phyloP scores from a whole-genome alignment of 2,329 filamentous ascomycete species.

The Colletotrichum limetticola region DNA sequence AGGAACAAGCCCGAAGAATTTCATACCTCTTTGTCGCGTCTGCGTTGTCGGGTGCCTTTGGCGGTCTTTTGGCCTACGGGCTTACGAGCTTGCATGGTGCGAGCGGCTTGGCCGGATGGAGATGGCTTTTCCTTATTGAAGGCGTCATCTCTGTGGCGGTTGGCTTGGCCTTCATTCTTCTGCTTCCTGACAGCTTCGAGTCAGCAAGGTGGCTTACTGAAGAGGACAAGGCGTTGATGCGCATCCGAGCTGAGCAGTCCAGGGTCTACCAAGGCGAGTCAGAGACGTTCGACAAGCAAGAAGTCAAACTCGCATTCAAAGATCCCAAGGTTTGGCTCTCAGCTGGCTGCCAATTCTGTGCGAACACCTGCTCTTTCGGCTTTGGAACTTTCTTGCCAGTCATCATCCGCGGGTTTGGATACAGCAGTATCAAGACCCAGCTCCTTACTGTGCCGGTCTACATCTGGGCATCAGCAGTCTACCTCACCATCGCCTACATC shows the following conservation, averaged over 20 bases:
- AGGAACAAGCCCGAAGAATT: conserved; percentile 43
- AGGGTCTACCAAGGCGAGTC: conserved; percentile 57
- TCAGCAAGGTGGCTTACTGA: conserved; percentile 59
- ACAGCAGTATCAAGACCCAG: conserved; percentile 59
- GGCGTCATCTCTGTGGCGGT: conserved; percentile 56
- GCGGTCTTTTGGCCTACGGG: conserved; percentile 58
- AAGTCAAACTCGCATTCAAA: conserved; percentile 57
- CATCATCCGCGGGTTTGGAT: conserved; percentile 64
- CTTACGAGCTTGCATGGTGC: conserved; percentile 46
- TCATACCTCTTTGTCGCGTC: conserved; percentile 62
- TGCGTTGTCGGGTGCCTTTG: conserved; percentile 50
- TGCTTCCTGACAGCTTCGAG: conserved; percentile 53
- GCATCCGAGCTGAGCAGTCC: conserved; percentile 55
- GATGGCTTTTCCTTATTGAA: conserved; percentile 63
- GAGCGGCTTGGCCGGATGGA: conserved; percentile 57
- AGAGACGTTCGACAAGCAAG: conserved; percentile 60
- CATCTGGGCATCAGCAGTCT: conserved; percentile 58
- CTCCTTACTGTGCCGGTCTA: conserved; percentile 68
- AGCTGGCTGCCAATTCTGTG: conserved; percentile 60
- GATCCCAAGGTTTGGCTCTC: conserved; percentile 65
- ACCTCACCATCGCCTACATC: conserved; percentile 54
- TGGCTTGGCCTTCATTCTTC: conserved; percentile 51
- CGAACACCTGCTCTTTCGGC: conserved; percentile 64
- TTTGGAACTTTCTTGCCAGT: conserved; percentile 68
- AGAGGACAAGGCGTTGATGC: conserved; percentile 62